phyloP scores from a whole-genome alignment of 345 rosid species.

The Lepidium africanum region DNA sequence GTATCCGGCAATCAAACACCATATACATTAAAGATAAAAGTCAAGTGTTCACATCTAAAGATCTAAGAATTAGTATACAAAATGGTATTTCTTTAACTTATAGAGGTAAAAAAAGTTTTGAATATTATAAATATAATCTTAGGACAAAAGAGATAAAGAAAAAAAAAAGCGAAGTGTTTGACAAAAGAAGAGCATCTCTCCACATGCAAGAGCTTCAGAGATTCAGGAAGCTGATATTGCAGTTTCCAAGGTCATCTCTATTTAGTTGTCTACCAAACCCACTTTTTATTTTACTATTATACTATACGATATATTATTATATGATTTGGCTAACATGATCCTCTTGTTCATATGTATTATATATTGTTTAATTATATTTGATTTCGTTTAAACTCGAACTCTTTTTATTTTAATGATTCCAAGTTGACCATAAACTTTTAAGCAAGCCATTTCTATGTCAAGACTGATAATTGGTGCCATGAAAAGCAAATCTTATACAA shows the following conservation, averaged over 20 bases:
- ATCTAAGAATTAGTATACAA: background rate
- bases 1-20: too few species aligned
- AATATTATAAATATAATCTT: background rate
- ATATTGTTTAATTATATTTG: background rate
- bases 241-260: constrained; percentile 25
- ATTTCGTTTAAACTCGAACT: background rate
- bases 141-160: background rate
- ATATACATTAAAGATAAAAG: background rate
- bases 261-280: constrained; percentile 17
- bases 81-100: constrained; percentile 1
- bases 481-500: background rate
- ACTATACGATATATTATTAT: background rate
- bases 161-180: constrained; percentile 9
- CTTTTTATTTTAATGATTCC: background rate
- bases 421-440: background rate
- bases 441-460: constrained; percentile 1
- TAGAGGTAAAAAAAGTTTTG: constrained; percentile 3
- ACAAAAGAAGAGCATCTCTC: constrained; percentile 29
- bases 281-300: background rate
- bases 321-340: background rate
- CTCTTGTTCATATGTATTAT: background rate
- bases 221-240: constrained; percentile 17
- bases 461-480: constrained; percentile 2
- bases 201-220: constrained; percentile 24
- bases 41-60: constrained; percentile 22